phyloP scores from a whole-genome alignment of 2,329 filamentous ascomycete genomes.

The Trichoderma sp. region DNA sequence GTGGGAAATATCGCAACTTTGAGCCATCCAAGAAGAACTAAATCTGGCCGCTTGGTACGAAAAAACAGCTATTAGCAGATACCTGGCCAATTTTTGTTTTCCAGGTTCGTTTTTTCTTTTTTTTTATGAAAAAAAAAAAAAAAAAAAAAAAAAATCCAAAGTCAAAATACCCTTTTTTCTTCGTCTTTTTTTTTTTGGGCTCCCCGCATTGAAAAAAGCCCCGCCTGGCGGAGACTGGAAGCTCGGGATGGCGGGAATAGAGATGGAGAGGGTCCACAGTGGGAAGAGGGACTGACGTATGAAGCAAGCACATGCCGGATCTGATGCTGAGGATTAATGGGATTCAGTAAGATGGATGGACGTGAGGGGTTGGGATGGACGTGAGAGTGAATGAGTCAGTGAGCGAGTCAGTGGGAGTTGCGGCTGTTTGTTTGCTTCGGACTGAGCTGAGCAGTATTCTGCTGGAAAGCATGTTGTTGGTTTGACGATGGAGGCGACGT shows the following conservation, averaged over 20 bases:
- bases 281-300: conserved; percentile 2
- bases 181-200: not conserved
- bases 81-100: not conserved
- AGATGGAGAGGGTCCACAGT: not conserved
- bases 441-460: not conserved
- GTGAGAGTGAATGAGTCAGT: no score
- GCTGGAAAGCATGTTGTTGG: not conserved
- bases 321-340: not conserved
- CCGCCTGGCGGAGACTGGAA: not conserved
- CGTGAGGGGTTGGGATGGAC: not conserved
- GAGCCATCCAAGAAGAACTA: not conserved
- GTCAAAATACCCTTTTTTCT: not conserved
- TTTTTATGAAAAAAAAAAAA: not conserved
- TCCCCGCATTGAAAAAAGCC: not conserved
- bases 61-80: not conserved
- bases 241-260: conserved; percentile 8
- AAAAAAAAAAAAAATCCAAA: not conserved
- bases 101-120: no score
- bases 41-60: not conserved
- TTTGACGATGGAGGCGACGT: not conserved
- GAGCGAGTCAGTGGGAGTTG: not conserved
- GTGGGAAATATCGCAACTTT: not conserved
- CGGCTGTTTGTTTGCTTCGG: not conserved
- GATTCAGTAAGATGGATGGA: not conserved
- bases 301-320: not conserved